Percentiles rank a stretch among this genome's conserved stretches.
phyloP scores from a whole-genome alignment of 352 stramenopile genomes.

The Phytopythium helicoides region DNA sequence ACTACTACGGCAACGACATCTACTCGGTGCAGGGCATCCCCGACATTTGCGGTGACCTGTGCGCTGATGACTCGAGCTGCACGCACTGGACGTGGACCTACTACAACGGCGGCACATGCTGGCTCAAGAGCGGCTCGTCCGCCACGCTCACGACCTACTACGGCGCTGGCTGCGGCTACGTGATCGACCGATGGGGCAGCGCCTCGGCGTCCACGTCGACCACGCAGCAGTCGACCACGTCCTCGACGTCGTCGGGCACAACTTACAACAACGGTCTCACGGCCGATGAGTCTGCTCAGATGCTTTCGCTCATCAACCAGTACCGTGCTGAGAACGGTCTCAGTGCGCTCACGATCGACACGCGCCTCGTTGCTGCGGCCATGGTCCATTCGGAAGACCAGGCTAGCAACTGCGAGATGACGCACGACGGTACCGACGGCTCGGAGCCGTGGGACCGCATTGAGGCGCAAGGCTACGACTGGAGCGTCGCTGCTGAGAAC shows the following conservation, averaged over 20 bases:
- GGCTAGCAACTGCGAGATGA: constrained; percentile 36
- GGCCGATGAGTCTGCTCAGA: constrained; percentile 13
- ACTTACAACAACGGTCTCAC: constrained; percentile 15
- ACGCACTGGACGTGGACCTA: constrained; percentile 26
- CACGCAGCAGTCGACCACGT: neutral
- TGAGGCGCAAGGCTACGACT: constrained; percentile 36
- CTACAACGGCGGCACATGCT: constrained; percentile 31
- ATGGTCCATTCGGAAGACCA: constrained; percentile 26
- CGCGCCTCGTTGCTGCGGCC: constrained; percentile 10
- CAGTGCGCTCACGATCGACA: constrained; percentile 25
- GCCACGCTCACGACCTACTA: constrained; percentile 11
- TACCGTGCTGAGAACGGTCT: constrained; percentile 33
- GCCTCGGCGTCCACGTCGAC: neutral
- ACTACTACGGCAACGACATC: constrained; percentile 20
- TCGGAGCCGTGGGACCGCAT: constrained; percentile 27
- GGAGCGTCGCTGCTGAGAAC: constrained; percentile 39
- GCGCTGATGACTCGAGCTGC: constrained; percentile 16
- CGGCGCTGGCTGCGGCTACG: constrained; percentile 23
- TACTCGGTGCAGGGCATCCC: constrained; percentile 10
- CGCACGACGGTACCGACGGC: constrained; percentile 29
- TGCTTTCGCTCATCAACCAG: constrained; percentile 36
- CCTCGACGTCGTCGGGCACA: neutral
- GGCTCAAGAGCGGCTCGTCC: constrained; percentile 17
- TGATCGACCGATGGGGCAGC: constrained; percentile 13
- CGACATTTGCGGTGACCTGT: constrained; percentile 25